Percentiles rank a stretch among this genome's conserved stretches.
Evolutionary conservation across 768 basidiomycete species (phyloP).

Genomic region (Pleurotus eryngii): DNA sequence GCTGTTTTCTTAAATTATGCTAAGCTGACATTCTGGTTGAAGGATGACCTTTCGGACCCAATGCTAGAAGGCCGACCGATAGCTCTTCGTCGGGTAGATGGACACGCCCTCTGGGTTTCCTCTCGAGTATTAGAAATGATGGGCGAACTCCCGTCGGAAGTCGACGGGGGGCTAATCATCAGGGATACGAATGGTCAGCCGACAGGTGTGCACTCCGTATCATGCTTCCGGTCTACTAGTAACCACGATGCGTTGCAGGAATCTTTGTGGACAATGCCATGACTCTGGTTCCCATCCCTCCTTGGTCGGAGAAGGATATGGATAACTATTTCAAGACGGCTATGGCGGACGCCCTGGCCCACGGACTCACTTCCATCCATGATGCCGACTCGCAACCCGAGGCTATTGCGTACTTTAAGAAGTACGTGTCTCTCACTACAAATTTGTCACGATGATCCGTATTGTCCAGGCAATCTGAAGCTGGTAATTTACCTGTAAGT

Average conservation of each 20-base stretch:
- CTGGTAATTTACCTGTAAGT: slow-evolving; percentile 65
- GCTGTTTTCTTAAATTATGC: background rate
- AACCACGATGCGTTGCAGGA: slow-evolving; percentile 31
- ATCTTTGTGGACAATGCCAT: slow-evolving; percentile 90
- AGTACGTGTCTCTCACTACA: slow-evolving; percentile 33
- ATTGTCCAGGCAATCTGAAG: slow-evolving; percentile 60
- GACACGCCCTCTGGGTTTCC: slow-evolving; percentile 87
- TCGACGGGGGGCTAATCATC: slow-evolving; percentile 76
- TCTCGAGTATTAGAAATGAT: slow-evolving; percentile 64
- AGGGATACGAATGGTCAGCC: slow-evolving; percentile 60
- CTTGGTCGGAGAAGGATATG: slow-evolving; percentile 57
- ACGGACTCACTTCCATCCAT: slow-evolving; percentile 84
- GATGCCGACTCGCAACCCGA: slow-evolving; percentile 62
- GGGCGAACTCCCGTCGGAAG: slow-evolving; percentile 51
- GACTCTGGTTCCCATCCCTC: slow-evolving; percentile 64
- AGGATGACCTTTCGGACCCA: slow-evolving; percentile 79
- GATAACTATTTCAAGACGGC: slow-evolving; percentile 61
- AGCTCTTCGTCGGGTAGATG: slow-evolving; percentile 73
- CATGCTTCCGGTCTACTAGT: background rate
- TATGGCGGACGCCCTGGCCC: slow-evolving; percentile 64
- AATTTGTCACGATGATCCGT: background rate
- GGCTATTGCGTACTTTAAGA: slow-evolving; percentile 60
- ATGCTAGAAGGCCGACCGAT: slow-evolving; percentile 69
- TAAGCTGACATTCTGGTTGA: background rate
- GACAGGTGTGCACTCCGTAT: slow-evolving; percentile 45